These are phyloP conservation scores for Eucalyptus erythrocorys DNA, from an alignment of 345 rosid genomes.

Conservation along the genomic window DNA sequence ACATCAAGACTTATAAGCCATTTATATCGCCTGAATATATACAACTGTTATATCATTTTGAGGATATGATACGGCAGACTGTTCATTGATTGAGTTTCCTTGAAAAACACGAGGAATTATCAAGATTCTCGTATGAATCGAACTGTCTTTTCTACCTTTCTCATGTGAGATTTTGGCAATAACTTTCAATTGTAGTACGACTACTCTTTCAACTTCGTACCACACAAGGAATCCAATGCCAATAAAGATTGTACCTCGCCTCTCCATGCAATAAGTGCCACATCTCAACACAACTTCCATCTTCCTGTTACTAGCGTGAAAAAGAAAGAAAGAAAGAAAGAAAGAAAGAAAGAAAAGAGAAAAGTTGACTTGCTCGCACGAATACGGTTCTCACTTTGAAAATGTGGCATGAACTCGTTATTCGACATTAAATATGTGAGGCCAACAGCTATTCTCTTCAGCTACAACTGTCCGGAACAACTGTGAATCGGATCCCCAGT, in stretches of 20 bases:
- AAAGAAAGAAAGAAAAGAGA: no score
- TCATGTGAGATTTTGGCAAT: neutral
- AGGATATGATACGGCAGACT: fast-evolving
- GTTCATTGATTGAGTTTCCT: neutral
- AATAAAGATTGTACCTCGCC: neutral
- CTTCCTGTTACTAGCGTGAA: neutral
- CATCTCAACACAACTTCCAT: neutral
- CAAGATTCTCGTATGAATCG: neutral
- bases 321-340: neutral
- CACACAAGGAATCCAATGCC: neutral
- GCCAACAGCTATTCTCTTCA: neutral
- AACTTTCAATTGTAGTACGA: neutral
- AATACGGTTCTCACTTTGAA: neutral
- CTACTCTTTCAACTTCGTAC: neutral
- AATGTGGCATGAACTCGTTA: neutral
- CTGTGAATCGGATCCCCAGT: neutral
- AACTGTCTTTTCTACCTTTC: neutral
- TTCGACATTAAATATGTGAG: neutral
- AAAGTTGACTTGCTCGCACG: neutral
- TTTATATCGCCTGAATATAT: neutral
- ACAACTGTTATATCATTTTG: fast-evolving
- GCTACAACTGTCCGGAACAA: neutral
- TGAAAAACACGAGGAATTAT: fast-evolving
- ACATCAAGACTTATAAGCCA: fast-evolving
- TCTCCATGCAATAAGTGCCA: neutral